Conservation (phyloP, 2,329 filamentous ascomycete species). For the Knufia fluminis region DNA sequence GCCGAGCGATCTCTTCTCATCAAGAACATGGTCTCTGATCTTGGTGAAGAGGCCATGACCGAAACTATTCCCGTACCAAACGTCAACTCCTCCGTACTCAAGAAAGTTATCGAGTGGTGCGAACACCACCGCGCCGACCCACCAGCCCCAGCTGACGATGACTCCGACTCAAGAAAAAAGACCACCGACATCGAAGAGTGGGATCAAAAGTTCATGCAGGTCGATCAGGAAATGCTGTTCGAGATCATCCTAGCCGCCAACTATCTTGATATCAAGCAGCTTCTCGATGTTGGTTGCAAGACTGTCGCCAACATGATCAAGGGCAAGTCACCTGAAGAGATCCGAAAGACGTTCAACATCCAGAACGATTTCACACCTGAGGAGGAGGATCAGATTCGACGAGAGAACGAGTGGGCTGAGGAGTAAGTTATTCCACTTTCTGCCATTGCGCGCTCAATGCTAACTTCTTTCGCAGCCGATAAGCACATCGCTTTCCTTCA, state of each 20-base stretch:
- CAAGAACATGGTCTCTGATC: constrained; percentile 96
- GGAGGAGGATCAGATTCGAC: constrained; percentile 94
- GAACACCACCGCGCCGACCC: constrained; percentile 88
- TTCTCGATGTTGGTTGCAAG: constrained; percentile 97
- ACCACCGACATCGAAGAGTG: constrained; percentile 98
- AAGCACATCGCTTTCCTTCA: constrained; percentile 24
- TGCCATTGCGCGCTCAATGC: constrained; percentile 7
- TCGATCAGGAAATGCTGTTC: constrained; percentile 99
- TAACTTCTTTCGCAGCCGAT: constrained; percentile 37
- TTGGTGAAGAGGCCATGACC: constrained; percentile 54
- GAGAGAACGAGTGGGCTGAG: constrained; percentile 87
- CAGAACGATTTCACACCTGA: constrained; percentile 98
- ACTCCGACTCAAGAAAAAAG: constrained; percentile 92
- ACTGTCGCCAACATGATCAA: constrained; percentile 99
- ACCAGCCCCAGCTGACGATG: constrained; percentile 70
- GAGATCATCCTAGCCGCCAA: constrained; percentile 98
- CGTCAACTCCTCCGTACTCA: constrained; percentile 81
- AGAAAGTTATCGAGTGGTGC: constrained; percentile 98
- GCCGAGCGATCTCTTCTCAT: constrained; percentile 89
- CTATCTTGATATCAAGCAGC: constrained; percentile 97
- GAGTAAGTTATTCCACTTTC: constrained; percentile 42
- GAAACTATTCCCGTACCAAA: constrained; percentile 85
- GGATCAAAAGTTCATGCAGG: constrained; percentile 99
- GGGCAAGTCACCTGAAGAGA: constrained; percentile 98
- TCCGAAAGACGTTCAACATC: constrained; percentile 99